Conservation (phyloP, 2,329 filamentous ascomycete species). For the Elsinoe australis region DNA sequence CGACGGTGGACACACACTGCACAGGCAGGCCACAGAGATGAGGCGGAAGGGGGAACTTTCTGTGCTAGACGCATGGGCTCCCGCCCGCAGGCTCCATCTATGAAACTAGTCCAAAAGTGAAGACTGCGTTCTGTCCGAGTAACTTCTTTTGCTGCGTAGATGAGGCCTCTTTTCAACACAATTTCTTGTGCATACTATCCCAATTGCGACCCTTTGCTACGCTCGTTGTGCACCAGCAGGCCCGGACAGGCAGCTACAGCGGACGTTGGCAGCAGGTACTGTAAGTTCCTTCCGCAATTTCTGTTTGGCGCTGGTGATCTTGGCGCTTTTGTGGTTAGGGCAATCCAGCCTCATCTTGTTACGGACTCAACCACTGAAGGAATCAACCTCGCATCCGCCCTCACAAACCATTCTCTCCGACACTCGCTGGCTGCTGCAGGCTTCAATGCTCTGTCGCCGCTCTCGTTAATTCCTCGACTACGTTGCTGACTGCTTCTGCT, state of each 20-base stretch:
- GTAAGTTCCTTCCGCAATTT: neutral
- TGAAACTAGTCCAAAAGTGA: slow-evolving; percentile 7
- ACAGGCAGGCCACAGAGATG: too few relatives aligned
- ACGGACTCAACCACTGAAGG: slow-evolving; percentile 1
- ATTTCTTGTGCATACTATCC: slow-evolving; percentile 5
- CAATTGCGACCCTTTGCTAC: neutral
- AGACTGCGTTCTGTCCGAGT: neutral
- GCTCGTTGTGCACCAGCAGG: neutral
- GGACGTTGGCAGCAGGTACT: neutral
- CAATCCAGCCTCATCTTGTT: slow-evolving; percentile 15
- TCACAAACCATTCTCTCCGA: neutral
- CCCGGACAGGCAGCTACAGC: too few relatives aligned
- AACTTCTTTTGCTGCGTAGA: too few relatives aligned
- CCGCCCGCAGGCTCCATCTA: too few relatives aligned
- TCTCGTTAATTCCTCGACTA: neutral
- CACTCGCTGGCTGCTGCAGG: slow-evolving; percentile 1
- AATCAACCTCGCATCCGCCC: neutral
- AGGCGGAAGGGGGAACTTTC: too few relatives aligned
- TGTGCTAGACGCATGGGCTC: too few relatives aligned
- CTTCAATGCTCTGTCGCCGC: slow-evolving; percentile 8
- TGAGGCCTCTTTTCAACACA: slow-evolving; percentile 11
- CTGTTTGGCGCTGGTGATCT: neutral
- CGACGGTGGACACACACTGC: neutral
- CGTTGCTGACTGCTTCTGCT: slow-evolving; percentile 11
- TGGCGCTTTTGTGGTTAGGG: slow-evolving; percentile 3